These are phyloP conservation scores for Debaryomyces nepalensis DNA, from an alignment of 1,139 yeast genomes.

Conservation along the genomic window DNA sequence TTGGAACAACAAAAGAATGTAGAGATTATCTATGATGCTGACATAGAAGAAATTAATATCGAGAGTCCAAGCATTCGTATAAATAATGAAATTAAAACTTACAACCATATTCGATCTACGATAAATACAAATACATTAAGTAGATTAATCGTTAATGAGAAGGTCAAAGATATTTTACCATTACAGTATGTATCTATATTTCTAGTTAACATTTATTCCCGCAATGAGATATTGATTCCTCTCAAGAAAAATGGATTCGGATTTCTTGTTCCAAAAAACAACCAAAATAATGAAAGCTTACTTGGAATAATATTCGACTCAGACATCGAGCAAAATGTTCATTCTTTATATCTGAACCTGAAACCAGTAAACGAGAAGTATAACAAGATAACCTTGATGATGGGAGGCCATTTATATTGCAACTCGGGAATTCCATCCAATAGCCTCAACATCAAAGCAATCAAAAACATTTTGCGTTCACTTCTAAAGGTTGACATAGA, in stretches of 20 bases:
- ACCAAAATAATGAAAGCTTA: conserved; percentile 60
- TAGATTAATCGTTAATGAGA: conserved; percentile 20
- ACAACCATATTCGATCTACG: conserved; percentile 63
- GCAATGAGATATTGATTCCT: conserved; percentile 41
- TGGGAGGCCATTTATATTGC: conserved; percentile 74
- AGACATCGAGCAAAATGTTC: conserved; percentile 62
- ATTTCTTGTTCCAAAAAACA: conserved; percentile 71
- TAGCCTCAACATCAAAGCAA: conserved; percentile 46
- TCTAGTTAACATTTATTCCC: conserved; percentile 60
- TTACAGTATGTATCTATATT: conserved; percentile 59
- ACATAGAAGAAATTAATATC: conserved; percentile 28
- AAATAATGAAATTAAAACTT: conserved; percentile 21
- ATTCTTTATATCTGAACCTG: conserved; percentile 17
- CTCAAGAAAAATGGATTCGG: conserved; percentile 74
- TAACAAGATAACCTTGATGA: conserved; percentile 83
- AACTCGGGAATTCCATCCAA: conserved; percentile 47
- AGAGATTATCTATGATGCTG: conserved; percentile 31
- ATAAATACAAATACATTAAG: conserved; percentile 47
- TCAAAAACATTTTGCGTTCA: conserved; percentile 50
- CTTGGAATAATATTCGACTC: conserved; percentile 93
- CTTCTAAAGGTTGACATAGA: conserved; percentile 54
- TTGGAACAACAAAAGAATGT: conserved; percentile 47
- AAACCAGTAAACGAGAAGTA: conserved; percentile 31
- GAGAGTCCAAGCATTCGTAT: conserved; percentile 3
- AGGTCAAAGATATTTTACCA: conserved; percentile 26